phyloP scores from a whole-genome alignment of 768 basidiomycete species.

The Russula brevipes region DNA sequence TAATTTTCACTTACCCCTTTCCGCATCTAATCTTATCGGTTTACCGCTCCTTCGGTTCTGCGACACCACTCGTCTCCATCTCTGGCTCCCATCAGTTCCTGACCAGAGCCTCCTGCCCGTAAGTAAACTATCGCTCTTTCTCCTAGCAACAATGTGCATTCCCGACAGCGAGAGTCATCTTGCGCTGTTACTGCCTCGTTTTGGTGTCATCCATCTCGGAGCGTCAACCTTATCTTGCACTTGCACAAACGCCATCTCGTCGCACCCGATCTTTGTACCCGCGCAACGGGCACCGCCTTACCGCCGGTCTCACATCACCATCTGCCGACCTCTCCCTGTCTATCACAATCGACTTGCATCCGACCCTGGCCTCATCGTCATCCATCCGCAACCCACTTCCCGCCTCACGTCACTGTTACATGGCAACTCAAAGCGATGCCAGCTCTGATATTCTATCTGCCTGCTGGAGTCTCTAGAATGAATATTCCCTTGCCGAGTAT shows the following conservation, averaged over 20 bases:
- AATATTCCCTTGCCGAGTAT: background rate
- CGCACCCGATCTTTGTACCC: background rate
- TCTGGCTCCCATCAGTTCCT: background rate
- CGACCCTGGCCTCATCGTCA: background rate
- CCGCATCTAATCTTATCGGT: slow-evolving; percentile 10
- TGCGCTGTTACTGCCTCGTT: background rate
- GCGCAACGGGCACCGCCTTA: slow-evolving; percentile 1
- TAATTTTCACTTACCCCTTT: background rate
- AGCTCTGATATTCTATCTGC: background rate
- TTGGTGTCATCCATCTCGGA: background rate
- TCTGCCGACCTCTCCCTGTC: background rate
- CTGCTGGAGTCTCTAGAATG: background rate
- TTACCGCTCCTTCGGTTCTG: background rate
- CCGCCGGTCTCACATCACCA: slow-evolving; percentile 12
- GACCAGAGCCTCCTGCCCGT: too few species aligned
- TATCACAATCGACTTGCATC: background rate
- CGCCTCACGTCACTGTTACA: background rate
- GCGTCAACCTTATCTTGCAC: background rate
- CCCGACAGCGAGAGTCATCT: too few species aligned
- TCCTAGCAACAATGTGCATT: too few species aligned
- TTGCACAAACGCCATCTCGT: background rate
- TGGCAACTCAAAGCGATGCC: background rate
- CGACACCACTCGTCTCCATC: background rate
- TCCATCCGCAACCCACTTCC: background rate
- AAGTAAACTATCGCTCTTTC: too few species aligned